Conservation (phyloP, 225 moss, liverwort and hornwort genomes). For the Pleurozium schreberi region DNA sequence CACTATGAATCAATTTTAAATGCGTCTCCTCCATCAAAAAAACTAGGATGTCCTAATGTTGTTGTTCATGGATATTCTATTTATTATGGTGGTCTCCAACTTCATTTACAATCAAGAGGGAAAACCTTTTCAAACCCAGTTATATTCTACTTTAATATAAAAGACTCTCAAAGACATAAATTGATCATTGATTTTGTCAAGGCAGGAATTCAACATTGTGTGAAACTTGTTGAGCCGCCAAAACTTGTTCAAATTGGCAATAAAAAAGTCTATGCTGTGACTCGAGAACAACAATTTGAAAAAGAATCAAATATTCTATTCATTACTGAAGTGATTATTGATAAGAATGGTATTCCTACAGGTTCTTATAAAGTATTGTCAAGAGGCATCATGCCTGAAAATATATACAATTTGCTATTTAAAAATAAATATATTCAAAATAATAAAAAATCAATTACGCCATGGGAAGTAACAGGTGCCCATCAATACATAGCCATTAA, state of each 20-base stretch:
- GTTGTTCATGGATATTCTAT: neutral
- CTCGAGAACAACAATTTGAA: neutral
- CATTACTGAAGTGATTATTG: neutral
- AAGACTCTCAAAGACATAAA: neutral
- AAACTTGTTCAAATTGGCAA: neutral
- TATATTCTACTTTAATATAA: neutral
- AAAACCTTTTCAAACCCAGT: neutral
- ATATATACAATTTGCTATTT: neutral
- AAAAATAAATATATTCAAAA: neutral
- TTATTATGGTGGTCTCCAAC: neutral
- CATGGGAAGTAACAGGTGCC: neutral
- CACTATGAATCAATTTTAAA: neutral
- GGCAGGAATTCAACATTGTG: neutral
- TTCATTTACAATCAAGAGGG: neutral
- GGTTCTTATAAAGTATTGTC: neutral
- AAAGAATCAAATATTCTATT: neutral
- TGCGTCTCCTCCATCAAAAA: neutral
- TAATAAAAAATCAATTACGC: neutral
- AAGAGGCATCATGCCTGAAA: neutral
- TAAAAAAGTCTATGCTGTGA: neutral
- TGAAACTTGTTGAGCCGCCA: neutral
- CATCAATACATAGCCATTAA: neutral
- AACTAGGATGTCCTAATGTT: neutral
- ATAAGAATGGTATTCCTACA: neutral
- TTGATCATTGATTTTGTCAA: neutral